These are phyloP conservation scores for Trichoderma reesei DNA, from an alignment of 495 filamentous ascomycete genomes.

Conservation along the genomic window DNA sequence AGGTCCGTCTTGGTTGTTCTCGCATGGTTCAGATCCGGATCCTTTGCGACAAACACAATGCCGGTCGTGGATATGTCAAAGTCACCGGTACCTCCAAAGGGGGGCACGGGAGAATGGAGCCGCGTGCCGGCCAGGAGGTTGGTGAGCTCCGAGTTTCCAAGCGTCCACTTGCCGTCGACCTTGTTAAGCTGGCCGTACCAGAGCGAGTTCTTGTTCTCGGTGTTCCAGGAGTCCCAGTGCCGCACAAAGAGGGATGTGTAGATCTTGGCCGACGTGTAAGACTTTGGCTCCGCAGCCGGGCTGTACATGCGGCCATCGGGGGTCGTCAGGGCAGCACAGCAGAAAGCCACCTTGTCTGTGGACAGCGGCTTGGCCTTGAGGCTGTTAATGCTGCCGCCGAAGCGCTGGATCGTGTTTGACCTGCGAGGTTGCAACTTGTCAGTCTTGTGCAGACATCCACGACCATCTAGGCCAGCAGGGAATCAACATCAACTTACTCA, in stretches of 20 bases:
- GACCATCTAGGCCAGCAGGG: not conserved
- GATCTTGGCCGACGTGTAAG: conserved; percentile 49
- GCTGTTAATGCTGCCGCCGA: conserved; percentile 62
- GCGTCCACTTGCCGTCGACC: conserved; percentile 29
- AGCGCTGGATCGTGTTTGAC: conserved; percentile 49
- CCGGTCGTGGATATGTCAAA: conserved; percentile 47
- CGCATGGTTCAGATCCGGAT: conserved; percentile 67
- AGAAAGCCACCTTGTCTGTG: conserved; percentile 57
- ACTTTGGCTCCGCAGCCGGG: conserved; percentile 43
- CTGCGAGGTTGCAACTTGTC: conserved; percentile 19
- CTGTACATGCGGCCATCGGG: conserved; percentile 55
- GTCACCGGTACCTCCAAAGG: conserved; percentile 45
- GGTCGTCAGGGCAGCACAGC: conserved; percentile 52
- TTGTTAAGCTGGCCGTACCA: conserved; percentile 60
- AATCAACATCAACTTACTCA: conserved; percentile 2
- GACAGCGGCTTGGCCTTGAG: conserved; percentile 58
- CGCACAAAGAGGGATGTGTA: conserved; percentile 64
- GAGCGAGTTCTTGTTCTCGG: conserved; percentile 58
- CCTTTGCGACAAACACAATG: conserved; percentile 77
- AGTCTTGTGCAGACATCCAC: not conserved
- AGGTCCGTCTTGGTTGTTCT: conserved; percentile 72
- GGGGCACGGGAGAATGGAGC: conserved; percentile 52
- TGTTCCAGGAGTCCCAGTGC: conserved; percentile 67
- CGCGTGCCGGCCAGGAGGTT: conserved; percentile 50
- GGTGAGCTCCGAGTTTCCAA: conserved; percentile 32